These are phyloP conservation scores for Leccinum pachyderme DNA, from an alignment of 1,284 basidiomycete species.

Conservation along the genomic window DNA sequence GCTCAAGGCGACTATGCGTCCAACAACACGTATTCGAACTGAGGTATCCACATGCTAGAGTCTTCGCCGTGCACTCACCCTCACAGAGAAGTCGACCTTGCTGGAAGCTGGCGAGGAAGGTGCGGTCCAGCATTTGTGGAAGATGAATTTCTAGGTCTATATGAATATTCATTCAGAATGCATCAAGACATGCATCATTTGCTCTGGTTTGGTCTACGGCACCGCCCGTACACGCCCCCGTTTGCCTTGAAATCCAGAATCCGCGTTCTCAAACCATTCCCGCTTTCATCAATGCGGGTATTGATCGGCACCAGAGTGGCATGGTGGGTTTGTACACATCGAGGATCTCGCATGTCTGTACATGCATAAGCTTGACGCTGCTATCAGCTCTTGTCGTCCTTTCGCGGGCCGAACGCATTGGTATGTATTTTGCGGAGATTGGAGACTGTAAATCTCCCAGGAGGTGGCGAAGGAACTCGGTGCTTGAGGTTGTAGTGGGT, in stretches of 20 bases:
- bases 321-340: constrained; percentile 37
- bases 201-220: constrained; percentile 36
- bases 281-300: constrained; percentile 23
- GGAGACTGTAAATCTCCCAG: constrained; percentile 29
- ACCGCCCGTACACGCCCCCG: constrained; percentile 28
- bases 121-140: neutral
- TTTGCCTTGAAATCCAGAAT: constrained; percentile 31
- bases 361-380: constrained; percentile 34
- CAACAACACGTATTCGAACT: constrained; percentile 37
- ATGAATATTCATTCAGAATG: constrained; percentile 22
- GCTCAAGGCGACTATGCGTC: constrained; percentile 33
- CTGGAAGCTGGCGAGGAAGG: constrained; percentile 36
- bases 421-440: constrained; percentile 35
- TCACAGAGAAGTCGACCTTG: constrained; percentile 34
- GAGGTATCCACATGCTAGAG: constrained; percentile 36
- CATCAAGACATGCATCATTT: constrained; percentile 31
- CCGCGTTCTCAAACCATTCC: constrained; percentile 29
- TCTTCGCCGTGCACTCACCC: constrained; percentile 32
- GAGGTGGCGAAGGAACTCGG: constrained; percentile 24
- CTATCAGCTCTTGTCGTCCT: constrained; percentile 20
- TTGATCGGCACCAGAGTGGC: constrained; percentile 32
- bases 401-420: constrained; percentile 31
- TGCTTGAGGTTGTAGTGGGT: constrained; percentile 24
- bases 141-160: neutral
- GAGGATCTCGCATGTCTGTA: constrained; percentile 34